Evolutionary conservation across 306 rosid genomes (phyloP), one percentile per base, ranked within the genome.

Genomic region (Abrus precatorius): DNA sequence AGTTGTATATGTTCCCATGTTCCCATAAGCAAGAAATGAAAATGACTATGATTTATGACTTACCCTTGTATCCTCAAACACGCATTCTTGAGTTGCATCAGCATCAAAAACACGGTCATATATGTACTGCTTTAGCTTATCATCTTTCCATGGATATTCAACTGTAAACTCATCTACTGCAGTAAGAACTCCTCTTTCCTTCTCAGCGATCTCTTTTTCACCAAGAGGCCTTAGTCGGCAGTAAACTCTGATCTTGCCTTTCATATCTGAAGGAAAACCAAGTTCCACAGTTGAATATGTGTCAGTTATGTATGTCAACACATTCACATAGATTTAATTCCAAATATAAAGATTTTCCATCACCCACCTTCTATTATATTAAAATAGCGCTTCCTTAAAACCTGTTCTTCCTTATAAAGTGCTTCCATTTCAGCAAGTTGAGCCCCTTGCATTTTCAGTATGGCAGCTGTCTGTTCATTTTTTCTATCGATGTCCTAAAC

Each of bases 161-260:
- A 95, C 85, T 0, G 99, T 93, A 84, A 91, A 95, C 84, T 95
- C 99, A 32, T 95, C 99, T 4, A 84, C 50, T 28, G 82, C 82
- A 65, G 78, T 81, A 74, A 92, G 84, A 34, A 84, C 72, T 36
- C 66, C 61, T 75, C 72, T 88, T 77, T 89, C 94, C 63, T 84
- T 77, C 50, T 88, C 97, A 59, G 48, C 63, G 40, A 88, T 77
- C 86, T 95, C 99, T 63, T 93, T 93, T 49, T 84, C 97, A 80
- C 62, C 84, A 32, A 91, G 90, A 64, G 99, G 99, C 82, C 99
- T 84, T 55, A 89, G 83, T 50, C 99, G 92, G 74, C 99, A 92
- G 54, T 82, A 95, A 83, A 95, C 99, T 89, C 99, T 84, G n/a
- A 95, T 93, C 89, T 95, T 95, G 69, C 99, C 99, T 88, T 95